Base-by-base conservation (phyloP, 2,329 filamentous ascomycete genomes). In the Curvularia spicifera region DNA sequence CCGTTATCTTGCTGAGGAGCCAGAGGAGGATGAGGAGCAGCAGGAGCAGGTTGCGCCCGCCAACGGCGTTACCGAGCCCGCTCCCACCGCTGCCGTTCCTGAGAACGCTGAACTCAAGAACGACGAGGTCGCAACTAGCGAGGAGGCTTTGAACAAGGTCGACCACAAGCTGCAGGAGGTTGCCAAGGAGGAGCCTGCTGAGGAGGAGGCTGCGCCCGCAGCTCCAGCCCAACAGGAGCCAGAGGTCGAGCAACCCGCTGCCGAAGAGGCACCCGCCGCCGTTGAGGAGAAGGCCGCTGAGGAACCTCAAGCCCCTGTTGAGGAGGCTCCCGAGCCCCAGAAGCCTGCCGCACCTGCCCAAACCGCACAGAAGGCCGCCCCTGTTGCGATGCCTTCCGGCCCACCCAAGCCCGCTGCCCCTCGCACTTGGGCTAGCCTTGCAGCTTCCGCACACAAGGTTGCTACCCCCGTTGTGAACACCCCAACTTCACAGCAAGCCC, bases 1-100 rank as follows among this genome's bases (percentile, higher is more conserved):
- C 82, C 87, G 95, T 70, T 98, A 96, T 80, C 88, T 99, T 66
- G 88, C 89, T 65, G 91, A 95, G 61, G 91, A 94, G 70, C 85
- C 85, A 42, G 93, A 97, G 60, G 91, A 87, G 68, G 83, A 87
- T 47, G 79, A 82, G 45, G 78, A 80, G 77, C 62, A 67, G 12
- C 70, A 76, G 56, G 69, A 77, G 18, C 72, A 71, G 33, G 59
- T 67, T 35, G 70, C 72, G 40, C 68, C 73, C 12, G 69, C 75
- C 50, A 76, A 73, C 51, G 78, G 75, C 49, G 63, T 75, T 24
- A 71, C 77, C 53, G 81, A 82, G 72, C 75, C 79, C 37, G 72
- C 73, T 7, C 71, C 76, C 8, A 75, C 76, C 40, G 72, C 70
- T 24, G 69, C 66, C 9, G 71, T 71, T 29, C 56, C 72, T 4